phyloP scores from a whole-genome alignment of 73 alveolate genomes.

The Uronychia setigera region DNA sequence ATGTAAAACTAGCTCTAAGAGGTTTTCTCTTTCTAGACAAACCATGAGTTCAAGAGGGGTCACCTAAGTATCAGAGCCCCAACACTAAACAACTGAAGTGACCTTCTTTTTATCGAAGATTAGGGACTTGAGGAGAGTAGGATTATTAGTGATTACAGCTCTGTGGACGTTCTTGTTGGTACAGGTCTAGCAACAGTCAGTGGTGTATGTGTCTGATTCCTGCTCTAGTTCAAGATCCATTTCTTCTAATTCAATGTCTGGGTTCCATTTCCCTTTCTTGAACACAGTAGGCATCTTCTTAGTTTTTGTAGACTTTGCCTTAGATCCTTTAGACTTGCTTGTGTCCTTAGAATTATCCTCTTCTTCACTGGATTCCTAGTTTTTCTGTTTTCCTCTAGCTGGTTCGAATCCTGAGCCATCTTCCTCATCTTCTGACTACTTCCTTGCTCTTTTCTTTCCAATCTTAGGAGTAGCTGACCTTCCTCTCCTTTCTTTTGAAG shows the following conservation, averaged over 20 bases:
- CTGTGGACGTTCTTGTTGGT: constrained; percentile 78
- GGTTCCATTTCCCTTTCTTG: constrained; percentile 79
- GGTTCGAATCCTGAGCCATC: too few species aligned
- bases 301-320: constrained; percentile 5
- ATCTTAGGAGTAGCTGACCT: constrained; percentile 6
- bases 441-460: constrained; percentile 18
- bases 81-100: constrained; percentile 71
- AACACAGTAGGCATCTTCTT: constrained; percentile 70
- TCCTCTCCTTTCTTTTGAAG: background rate
- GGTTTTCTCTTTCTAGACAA: constrained; percentile 65
- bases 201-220: constrained; percentile 10
- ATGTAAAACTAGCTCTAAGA: constrained; percentile 74
- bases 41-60: constrained; percentile 83
- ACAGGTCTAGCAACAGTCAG: constrained; percentile 73
- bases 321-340: too few species aligned
- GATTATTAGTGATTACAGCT: constrained; percentile 81
- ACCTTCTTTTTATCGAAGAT: constrained; percentile 66
- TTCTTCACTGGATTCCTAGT: background rate
- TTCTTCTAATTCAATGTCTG: constrained; percentile 62
- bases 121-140: constrained; percentile 63
- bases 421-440: background rate
- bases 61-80: constrained; percentile 73
- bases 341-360: too few species aligned
- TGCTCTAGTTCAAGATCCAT: constrained; percentile 53
- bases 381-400: background rate